These are phyloP conservation scores for Aciculoconidium aculeatum DNA, from an alignment of 805 yeast genomes.

Conservation along the genomic window DNA sequence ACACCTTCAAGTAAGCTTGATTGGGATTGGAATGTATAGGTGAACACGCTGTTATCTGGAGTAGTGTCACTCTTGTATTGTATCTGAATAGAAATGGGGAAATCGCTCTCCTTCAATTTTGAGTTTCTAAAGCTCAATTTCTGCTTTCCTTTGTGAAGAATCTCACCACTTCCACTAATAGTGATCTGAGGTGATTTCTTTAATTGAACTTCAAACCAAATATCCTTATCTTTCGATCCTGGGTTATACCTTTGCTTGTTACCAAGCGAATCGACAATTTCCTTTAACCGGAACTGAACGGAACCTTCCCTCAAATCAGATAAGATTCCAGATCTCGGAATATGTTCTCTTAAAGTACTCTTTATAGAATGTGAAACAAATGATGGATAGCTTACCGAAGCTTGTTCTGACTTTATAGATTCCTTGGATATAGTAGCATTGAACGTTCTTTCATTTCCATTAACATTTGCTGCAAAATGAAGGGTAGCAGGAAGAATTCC, in stretches of 20 bases:
- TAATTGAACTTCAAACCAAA: constrained; percentile 24
- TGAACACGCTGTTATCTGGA: no score
- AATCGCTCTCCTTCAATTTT: constrained; percentile 29
- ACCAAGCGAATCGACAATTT: constrained; percentile 30
- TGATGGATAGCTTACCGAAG: constrained; percentile 30
- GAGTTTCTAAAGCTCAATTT: constrained; percentile 9
- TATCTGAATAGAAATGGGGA: constrained; percentile 41
- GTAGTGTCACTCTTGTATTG: no score
- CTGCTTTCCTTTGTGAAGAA: constrained; percentile 22
- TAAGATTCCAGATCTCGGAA: constrained; percentile 20
- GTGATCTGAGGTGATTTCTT: constrained; percentile 21
- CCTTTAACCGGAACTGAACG: constrained; percentile 30
- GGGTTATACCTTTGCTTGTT: constrained; percentile 30
- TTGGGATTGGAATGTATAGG: no score
- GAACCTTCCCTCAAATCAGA: constrained; percentile 14
- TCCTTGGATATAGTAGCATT: constrained; percentile 17
- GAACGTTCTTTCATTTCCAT: constrained; percentile 20
- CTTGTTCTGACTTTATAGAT: constrained; percentile 9
- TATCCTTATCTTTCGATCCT: constrained; percentile 29
- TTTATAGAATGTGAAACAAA: no score
- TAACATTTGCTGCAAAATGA: constrained; percentile 19
- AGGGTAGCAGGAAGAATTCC: constrained; percentile 70
- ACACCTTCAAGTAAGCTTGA: no score
- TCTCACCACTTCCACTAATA: constrained; percentile 17
- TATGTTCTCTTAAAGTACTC: constrained; percentile 19